Evolutionary conservation across 164 flowering plant genomes (phyloP).

Genomic region (Umbellularia californica): DNA sequence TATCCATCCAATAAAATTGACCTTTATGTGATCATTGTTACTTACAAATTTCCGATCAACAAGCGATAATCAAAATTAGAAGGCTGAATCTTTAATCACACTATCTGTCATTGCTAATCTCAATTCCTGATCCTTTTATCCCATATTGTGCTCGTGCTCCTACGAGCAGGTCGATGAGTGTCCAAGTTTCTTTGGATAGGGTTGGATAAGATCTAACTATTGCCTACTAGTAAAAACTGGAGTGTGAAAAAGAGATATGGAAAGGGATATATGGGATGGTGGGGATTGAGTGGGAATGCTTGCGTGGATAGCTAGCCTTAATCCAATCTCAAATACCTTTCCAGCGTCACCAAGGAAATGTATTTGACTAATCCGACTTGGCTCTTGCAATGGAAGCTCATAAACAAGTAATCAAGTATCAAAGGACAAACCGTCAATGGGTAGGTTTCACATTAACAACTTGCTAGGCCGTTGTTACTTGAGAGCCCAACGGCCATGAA

Average conservation of each 20-base stretch:
- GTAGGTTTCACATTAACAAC: not conserved
- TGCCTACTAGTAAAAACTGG: not conserved
- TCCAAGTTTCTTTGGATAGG: not conserved
- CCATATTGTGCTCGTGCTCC: not conserved
- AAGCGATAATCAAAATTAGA: too few relatives aligned
- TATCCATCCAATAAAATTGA: too few relatives aligned
- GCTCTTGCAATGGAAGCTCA: not conserved
- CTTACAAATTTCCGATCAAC: too few relatives aligned
- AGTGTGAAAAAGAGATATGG: not conserved
- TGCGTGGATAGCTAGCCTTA: not conserved
- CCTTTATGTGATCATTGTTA: too few relatives aligned
- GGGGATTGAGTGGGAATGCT: not conserved
- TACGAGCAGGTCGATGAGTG: too few relatives aligned
- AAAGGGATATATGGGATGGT: not conserved
- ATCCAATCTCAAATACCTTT: constrained; percentile 1
- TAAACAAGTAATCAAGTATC: not conserved
- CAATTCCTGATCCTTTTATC: not conserved
- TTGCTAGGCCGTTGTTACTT: not conserved
- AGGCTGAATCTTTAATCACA: too few relatives aligned
- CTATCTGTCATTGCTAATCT: not conserved
- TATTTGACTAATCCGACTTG: constrained; percentile 1
- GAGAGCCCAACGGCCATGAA: not conserved
- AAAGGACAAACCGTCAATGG: not conserved
- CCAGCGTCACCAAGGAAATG: constrained; percentile 2
- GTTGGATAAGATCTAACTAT: not conserved